Evolutionary conservation across 2,329 filamentous ascomycete species (phyloP).

Genomic region (Scytalidium sp.): DNA sequence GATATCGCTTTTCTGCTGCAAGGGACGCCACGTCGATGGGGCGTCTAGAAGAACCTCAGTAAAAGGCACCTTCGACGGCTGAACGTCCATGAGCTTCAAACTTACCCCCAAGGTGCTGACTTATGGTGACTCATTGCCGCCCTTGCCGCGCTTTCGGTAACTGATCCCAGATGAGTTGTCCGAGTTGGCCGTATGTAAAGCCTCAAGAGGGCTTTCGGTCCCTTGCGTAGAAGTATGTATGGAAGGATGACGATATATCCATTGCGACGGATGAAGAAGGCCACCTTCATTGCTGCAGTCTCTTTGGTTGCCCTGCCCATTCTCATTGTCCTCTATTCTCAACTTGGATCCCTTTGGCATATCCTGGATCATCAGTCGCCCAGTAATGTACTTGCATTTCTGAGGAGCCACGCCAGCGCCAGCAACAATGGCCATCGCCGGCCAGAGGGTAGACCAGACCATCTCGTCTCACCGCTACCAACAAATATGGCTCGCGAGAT

Average conservation of each 20-base stretch:
- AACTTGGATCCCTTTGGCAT: neutral
- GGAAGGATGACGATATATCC: neutral
- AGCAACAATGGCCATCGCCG: neutral
- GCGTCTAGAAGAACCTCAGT: too few relatives aligned
- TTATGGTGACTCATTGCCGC: too few relatives aligned
- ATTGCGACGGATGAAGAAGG: neutral
- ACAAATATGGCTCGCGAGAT: neutral
- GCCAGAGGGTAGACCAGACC: neutral
- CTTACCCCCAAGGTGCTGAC: too few relatives aligned
- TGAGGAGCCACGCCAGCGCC: neutral
- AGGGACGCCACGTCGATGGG: too few relatives aligned
- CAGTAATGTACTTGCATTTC: neutral
- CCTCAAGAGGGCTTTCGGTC: neutral
- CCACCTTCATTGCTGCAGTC: neutral
- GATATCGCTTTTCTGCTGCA: too few relatives aligned
- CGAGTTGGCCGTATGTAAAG: neutral
- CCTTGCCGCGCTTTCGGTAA: too few relatives aligned
- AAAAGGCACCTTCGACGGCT: too few relatives aligned
- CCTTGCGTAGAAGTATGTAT: neutral
- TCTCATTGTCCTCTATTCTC: neutral
- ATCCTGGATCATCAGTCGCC: neutral
- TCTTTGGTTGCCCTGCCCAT: neutral
- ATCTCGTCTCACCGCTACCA: neutral
- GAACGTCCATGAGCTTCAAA: too few relatives aligned
- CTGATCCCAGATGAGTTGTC: too few relatives aligned